These are phyloP conservation scores for Eragrostis nindensis DNA, from an alignment of 176 grass and related monocot species.

Conservation along the genomic window DNA sequence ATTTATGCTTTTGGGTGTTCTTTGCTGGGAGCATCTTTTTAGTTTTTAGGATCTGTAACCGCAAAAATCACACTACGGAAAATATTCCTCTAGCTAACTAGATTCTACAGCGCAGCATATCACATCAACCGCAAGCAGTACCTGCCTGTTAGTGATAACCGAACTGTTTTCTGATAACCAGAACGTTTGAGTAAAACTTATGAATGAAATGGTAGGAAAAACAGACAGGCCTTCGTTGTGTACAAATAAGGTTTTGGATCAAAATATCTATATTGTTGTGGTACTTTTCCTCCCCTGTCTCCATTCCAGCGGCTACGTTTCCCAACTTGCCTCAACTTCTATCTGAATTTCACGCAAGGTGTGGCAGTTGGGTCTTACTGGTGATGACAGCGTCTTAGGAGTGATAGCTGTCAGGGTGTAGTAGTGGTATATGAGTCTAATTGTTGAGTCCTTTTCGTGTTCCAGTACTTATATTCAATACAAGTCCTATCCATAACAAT, in stretches of 20 bases:
- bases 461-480: too few relatives aligned
- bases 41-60: too few relatives aligned
- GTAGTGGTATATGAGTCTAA: too few relatives aligned
- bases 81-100: too few relatives aligned
- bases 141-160: slow-evolving; percentile 5
- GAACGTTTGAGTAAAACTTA: background rate
- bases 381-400: background rate
- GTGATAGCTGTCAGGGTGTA: too few relatives aligned
- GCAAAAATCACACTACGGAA: too few relatives aligned
- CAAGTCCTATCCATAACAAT: too few relatives aligned
- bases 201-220: background rate
- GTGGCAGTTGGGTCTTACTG: slow-evolving; percentile 1
- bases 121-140: too few relatives aligned
- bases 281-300: background rate
- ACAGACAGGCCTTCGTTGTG: background rate
- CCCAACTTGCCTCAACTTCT: background rate
- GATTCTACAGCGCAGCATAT: too few relatives aligned
- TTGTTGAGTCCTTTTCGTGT: too few relatives aligned
- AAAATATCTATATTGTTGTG: background rate
- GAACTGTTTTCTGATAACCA: background rate
- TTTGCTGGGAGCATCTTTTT: too few relatives aligned
- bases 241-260: background rate
- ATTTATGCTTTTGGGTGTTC: too few relatives aligned
- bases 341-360: background rate
- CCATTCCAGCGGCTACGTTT: background rate